Percentiles rank a stretch among this genome's conserved stretches.
Conservation (phyloP, 2,329 filamentous ascomycete genomes). For the Ploettnerulaceae sp. region DNA sequence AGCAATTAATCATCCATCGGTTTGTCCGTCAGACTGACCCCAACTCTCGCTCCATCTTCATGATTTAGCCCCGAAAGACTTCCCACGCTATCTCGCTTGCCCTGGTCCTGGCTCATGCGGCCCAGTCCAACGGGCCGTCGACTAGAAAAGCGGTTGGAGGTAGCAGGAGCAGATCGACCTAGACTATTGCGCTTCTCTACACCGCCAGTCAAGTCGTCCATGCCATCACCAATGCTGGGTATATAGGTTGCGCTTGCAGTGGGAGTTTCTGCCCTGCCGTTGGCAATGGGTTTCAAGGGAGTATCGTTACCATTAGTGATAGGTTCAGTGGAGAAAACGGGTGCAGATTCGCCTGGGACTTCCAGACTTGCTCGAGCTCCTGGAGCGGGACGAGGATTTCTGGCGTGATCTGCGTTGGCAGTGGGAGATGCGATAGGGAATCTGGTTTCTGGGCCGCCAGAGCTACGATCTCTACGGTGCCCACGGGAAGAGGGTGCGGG, state of each 20-base stretch:
- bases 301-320: conserved; percentile 26
- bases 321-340: conserved; percentile 11
- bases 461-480: conserved; percentile 78
- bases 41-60: conserved; percentile 40
- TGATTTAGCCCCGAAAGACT: conserved; percentile 32
- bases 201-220: conserved; percentile 12
- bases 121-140: conserved; percentile 33
- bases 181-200: conserved; percentile 63
- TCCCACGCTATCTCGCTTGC: conserved; percentile 31
- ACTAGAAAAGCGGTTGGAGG: conserved; percentile 44
- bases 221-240: conserved; percentile 27
- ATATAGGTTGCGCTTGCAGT: conserved; percentile 31
- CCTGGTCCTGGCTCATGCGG: conserved; percentile 31
- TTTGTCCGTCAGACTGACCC: conserved; percentile 67
- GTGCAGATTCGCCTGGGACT: conserved; percentile 21
- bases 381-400: conserved; percentile 32
- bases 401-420: conserved; percentile 41
- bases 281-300: no score
- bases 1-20: conserved; percentile 66
- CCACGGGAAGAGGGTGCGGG: conserved; percentile 58
- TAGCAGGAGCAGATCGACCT: conserved; percentile 49
- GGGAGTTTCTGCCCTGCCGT: conserved; percentile 4
- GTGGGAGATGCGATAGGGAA: conserved; percentile 71
- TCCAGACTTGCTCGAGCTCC: conserved; percentile 65
- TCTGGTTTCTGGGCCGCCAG: conserved; percentile 65